phyloP scores from a whole-genome alignment of 2,329 filamentous ascomycete genomes.

The Claviceps monticola region DNA sequence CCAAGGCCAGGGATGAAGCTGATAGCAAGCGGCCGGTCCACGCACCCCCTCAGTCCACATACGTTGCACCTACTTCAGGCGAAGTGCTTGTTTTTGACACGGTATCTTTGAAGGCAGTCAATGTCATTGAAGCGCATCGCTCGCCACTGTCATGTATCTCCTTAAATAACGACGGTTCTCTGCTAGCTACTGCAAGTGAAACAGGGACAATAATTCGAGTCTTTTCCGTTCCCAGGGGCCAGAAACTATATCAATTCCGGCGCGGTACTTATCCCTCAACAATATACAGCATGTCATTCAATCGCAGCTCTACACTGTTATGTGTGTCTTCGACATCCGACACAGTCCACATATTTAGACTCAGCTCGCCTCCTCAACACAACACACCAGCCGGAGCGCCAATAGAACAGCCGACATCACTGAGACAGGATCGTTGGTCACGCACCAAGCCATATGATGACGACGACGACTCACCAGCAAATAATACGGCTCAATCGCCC shows the following conservation, averaged over 20 bases:
- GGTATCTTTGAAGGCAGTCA: constrained; percentile 77
- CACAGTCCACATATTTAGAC: constrained; percentile 90
- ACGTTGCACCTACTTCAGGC: constrained; percentile 72
- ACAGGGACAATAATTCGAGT: constrained; percentile 96
- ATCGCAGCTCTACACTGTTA: constrained; percentile 79
- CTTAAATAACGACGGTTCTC: constrained; percentile 80
- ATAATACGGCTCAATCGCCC: constrained; percentile 39
- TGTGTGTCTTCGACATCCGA: constrained; percentile 95
- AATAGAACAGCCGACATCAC: constrained; percentile 26
- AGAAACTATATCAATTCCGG: constrained; percentile 92
- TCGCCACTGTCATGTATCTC: constrained; percentile 83
- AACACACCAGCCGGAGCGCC: constrained; percentile 22
- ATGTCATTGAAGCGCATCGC: constrained; percentile 89
- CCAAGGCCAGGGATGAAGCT: constrained; percentile 51
- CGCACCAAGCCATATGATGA: constrained; percentile 38
- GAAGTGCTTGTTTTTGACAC: constrained; percentile 91
- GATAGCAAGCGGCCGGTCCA: constrained; percentile 56
- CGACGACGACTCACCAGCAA: constrained; percentile 20
- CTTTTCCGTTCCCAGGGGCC: constrained; percentile 78
- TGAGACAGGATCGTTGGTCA: constrained; percentile 37
- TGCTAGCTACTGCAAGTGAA: constrained; percentile 89
- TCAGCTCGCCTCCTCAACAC: constrained; percentile 37
- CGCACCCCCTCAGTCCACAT: constrained; percentile 66
- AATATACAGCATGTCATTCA: constrained; percentile 99
- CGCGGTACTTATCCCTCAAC: constrained; percentile 89